Percentiles rank a stretch among this genome's conserved stretches.
phyloP scores from a whole-genome alignment of 768 basidiomycete species.

The Mycena polygramma region DNA sequence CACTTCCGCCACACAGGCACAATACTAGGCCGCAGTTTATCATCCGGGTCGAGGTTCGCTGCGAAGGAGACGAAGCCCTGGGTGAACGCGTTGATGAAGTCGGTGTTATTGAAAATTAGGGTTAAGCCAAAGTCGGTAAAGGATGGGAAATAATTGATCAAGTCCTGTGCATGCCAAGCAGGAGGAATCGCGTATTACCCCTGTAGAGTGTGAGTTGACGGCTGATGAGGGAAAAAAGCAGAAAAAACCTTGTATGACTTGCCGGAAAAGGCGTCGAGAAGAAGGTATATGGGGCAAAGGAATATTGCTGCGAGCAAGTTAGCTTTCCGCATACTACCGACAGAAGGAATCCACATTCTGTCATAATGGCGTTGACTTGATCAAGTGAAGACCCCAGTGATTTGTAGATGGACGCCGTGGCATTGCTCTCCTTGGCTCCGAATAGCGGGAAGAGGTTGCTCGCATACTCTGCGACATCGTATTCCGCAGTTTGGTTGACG shows the following conservation, averaged over 20 bases:
- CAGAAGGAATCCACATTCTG: constrained; percentile 39
- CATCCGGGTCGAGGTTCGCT: constrained; percentile 39
- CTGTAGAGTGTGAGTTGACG: not conserved
- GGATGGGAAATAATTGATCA: not conserved
- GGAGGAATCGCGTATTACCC: constrained; percentile 42
- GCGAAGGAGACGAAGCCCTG: constrained; percentile 42
- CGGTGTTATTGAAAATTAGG: constrained; percentile 27
- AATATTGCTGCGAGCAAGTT: constrained; percentile 37
- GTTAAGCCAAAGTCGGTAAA: not conserved
- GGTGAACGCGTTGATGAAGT: constrained; percentile 44
- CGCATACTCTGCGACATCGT: constrained; percentile 38
- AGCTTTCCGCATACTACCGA: no score
- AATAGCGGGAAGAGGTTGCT: constrained; percentile 37
- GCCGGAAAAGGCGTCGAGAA: constrained; percentile 23
- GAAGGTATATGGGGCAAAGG: constrained; percentile 42
- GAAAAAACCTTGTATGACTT: constrained; percentile 25
- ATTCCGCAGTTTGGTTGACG: constrained; percentile 30
- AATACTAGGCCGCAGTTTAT: constrained; percentile 34
- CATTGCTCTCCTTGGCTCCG: constrained; percentile 2
- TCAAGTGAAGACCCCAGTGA: constrained; percentile 32
- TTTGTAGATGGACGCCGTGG: constrained; percentile 35
- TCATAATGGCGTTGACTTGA: constrained; percentile 38
- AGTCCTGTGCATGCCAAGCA: constrained; percentile 10
- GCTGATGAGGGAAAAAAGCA: not conserved
- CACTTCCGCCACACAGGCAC: constrained; percentile 32